Conservation (phyloP, 2,329 filamentous ascomycete genomes). For the Arthrobotrys sphaeroides region DNA sequence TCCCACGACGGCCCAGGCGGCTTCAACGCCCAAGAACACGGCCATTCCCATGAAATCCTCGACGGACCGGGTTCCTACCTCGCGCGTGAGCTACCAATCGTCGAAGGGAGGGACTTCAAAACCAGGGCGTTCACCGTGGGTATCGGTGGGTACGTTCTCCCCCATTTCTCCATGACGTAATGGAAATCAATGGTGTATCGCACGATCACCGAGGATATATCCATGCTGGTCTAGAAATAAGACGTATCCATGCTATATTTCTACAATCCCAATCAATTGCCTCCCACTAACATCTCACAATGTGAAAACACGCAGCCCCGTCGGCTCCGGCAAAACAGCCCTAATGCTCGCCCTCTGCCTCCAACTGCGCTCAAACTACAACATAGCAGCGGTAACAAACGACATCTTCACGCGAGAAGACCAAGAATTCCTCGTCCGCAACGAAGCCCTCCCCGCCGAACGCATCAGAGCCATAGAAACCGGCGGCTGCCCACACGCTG, state of each 20-base stretch:
- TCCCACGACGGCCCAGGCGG: conserved; percentile 72
- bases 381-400: conserved; percentile 94
- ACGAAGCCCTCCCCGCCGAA: conserved; percentile 80
- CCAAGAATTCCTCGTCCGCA: conserved; percentile 91
- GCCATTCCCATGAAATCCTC: conserved; percentile 94
- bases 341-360: conserved; percentile 94
- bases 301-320: conserved; percentile 72
- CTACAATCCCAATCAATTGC: neutral
- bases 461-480: conserved; percentile 97
- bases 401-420: conserved; percentile 97
- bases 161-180: neutral
- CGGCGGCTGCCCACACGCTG: conserved; percentile 94
- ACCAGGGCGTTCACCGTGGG: conserved; percentile 94
- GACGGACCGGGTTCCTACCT: conserved; percentile 91
- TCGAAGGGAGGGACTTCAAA: conserved; percentile 85
- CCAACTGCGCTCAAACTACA: conserved; percentile 80
- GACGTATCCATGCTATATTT: neutral
- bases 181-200: neutral
- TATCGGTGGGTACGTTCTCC: conserved; percentile 82
- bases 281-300: neutral
- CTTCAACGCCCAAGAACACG: conserved; percentile 73
- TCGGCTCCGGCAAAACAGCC: conserved; percentile 96
- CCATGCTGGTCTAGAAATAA: neutral
- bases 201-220: conserved; percentile 9
- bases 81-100: conserved; percentile 90